Conservation (phyloP, 2,329 filamentous ascomycete species). For the Myotisia sp. region DNA sequence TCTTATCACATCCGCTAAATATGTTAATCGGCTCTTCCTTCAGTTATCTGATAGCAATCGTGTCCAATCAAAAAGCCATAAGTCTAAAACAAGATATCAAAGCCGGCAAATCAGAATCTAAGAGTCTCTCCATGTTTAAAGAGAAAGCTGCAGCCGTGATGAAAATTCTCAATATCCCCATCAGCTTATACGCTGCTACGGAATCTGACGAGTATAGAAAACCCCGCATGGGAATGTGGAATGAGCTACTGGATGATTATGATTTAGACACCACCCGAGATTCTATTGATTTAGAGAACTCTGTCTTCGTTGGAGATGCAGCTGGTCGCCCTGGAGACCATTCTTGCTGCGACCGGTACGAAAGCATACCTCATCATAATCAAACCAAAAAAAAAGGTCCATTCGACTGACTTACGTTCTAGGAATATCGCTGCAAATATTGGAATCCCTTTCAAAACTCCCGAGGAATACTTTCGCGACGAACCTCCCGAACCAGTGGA, state of each 20-base stretch:
- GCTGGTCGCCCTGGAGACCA: conserved; percentile 44
- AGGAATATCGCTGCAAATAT: conserved; percentile 77
- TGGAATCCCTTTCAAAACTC: conserved; percentile 66
- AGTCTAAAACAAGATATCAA: conserved; percentile 62
- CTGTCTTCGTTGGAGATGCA: conserved; percentile 85
- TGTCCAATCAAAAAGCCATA: conserved; percentile 83
- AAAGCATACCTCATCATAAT: too few species aligned
- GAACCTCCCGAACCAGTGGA: conserved; percentile 53
- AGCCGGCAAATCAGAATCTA: conserved; percentile 49
- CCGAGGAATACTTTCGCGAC: conserved; percentile 79
- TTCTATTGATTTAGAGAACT: conserved; percentile 51
- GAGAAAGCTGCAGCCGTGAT: conserved; percentile 59
- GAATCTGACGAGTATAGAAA: conserved; percentile 71
- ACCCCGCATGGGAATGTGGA: conserved; percentile 82
- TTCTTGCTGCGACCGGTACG: conserved; percentile 45
- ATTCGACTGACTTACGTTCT: conserved; percentile 11
- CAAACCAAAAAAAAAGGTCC: background rate
- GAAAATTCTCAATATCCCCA: conserved; percentile 51
- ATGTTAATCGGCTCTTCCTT: background rate
- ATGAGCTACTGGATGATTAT: conserved; percentile 48
- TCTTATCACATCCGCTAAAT: conserved; percentile 7
- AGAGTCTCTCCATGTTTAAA: conserved; percentile 67
- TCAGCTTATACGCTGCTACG: conserved; percentile 75
- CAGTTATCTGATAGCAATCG: conserved; percentile 60
- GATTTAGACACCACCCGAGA: conserved; percentile 34